Conservation (phyloP, 208 protist genomes). For the Angomonas ambiguus region DNA sequence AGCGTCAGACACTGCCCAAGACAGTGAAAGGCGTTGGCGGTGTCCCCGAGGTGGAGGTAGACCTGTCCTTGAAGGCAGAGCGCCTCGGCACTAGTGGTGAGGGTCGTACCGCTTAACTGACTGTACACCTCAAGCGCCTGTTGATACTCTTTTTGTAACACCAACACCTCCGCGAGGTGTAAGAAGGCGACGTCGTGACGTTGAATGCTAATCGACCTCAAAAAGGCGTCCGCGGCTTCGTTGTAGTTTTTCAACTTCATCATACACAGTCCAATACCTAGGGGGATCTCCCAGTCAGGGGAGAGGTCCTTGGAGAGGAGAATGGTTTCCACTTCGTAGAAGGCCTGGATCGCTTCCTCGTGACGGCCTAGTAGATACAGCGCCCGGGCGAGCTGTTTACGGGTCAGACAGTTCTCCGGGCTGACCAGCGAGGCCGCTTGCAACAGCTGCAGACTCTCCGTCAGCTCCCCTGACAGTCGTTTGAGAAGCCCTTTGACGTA, state of each 20-base stretch:
- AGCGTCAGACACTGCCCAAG: constrained; percentile 89
- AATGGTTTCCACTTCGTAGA: constrained; percentile 73
- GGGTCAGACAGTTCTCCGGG: constrained; percentile 80
- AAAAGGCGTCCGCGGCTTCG: constrained; percentile 73
- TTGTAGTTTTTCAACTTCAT: constrained; percentile 72
- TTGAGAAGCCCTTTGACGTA: constrained; percentile 93
- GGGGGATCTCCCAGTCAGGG: constrained; percentile 90
- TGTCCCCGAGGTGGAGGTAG: constrained; percentile 79
- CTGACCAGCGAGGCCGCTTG: constrained; percentile 87
- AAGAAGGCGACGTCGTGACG: constrained; percentile 89
- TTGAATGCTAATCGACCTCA: constrained; percentile 79
- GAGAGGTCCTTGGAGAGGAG: constrained; percentile 25
- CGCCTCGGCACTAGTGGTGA: constrained; percentile 91
- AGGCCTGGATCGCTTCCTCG: constrained; percentile 86
- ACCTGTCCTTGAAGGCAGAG: constrained; percentile 90
- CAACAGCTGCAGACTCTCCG: constrained; percentile 93
- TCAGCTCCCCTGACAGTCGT: constrained; percentile 87
- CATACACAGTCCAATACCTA: constrained; percentile 92
- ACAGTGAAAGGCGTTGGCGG: constrained; percentile 87
- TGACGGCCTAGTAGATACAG: constrained; percentile 91
- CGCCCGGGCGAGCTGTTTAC: constrained; percentile 92
- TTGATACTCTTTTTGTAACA: constrained; percentile 50
- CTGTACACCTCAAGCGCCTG: constrained; percentile 74
- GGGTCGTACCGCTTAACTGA: constrained; percentile 78
- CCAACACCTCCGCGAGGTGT: constrained; percentile 85